These are phyloP conservation scores for Bocquillonia castaneifolia DNA, from an alignment of 441 rosid species.

Conservation along the genomic window DNA sequence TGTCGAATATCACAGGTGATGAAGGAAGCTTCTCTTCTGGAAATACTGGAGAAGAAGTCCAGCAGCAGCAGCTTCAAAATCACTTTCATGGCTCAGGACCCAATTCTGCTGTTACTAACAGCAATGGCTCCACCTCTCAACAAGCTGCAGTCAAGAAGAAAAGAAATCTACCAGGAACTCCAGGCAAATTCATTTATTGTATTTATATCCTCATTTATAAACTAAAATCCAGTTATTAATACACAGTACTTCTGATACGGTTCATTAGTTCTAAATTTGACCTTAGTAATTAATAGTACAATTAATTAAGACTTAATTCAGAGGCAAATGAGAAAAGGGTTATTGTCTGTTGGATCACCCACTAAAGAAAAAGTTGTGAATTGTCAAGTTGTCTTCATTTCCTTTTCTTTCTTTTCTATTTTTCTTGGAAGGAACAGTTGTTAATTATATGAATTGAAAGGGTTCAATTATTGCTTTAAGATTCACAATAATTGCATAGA, in stretches of 20 bases:
- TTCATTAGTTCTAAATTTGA: not conserved
- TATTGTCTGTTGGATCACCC: constrained; percentile 5
- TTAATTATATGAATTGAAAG: constrained; percentile 17
- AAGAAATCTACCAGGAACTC: constrained; percentile 68
- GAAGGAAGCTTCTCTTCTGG: constrained; percentile 71
- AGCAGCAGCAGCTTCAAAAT: constrained; percentile 28
- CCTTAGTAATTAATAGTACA: too few species aligned
- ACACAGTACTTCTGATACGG: not conserved
- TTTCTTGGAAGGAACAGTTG: not conserved
- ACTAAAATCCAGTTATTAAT: not conserved
- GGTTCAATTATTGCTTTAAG: constrained; percentile 41
- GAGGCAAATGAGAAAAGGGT: not conserved
- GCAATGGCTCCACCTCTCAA: constrained; percentile 35
- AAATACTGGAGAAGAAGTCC: constrained; percentile 49
- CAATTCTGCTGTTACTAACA: constrained; percentile 26
- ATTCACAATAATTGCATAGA: constrained; percentile 35
- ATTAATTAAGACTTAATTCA: not conserved
- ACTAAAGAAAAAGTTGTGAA: not conserved
- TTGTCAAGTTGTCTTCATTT: not conserved
- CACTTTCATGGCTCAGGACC: constrained; percentile 29
- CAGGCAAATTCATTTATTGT: constrained; percentile 39
- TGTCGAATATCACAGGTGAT: constrained; percentile 61
- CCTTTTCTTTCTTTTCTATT: not conserved
- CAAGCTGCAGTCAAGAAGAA: constrained; percentile 48
- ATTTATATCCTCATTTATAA: not conserved